Evolutionary conservation across 805 yeast genomes (phyloP), one percentile per base, ranked within the genome.

Genomic region (Blastobotrys robertii): DNA sequence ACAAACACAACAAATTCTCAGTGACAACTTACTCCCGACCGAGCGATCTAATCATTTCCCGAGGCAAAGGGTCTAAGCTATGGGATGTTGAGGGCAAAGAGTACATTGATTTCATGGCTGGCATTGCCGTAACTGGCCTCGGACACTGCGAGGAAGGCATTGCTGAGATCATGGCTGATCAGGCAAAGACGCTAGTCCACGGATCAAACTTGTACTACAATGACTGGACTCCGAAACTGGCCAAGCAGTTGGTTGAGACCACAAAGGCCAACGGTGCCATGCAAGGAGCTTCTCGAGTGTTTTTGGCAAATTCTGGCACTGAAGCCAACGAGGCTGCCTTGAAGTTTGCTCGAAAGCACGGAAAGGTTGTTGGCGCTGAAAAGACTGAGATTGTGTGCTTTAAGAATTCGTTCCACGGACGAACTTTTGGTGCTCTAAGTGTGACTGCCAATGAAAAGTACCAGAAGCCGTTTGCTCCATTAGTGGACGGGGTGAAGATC

Each of bases 111-210:
- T 90, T 92, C 64, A 80, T 90, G 1, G 87, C 97, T 1, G 98
- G 98, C 42, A 90, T 92, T 52, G 97, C 98, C 1, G 98, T 92
- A 11, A 90, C 95, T n/a, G 81, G 84, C 1, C 68, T 92, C 49
- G 98, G 98, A 2, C 97, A 92, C 58, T 69, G 87, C 19, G 74
- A 92, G 53, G 77, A 79, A 3, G 81, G 78, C 48, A 73, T 92
- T 31, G 74, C 94, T 5, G 67, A 81, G 43, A 75, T 92, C 47
- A 60, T 87, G 48, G 62, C 65, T 44, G 81, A 82, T 35, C 98
- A 92, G 65, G 76, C 87, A 1, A 59, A 60, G 29, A 78, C 79
- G 8, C 67, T 90, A 52, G 70, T 86, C 45, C 98, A 92, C 59
- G 73, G 85, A 48, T 85, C 95, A 3, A 92, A 92, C 58, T 67